Evolutionary conservation across 1,284 basidiomycete genomes (phyloP).

Genomic region (Cryptococcus sp.): DNA sequence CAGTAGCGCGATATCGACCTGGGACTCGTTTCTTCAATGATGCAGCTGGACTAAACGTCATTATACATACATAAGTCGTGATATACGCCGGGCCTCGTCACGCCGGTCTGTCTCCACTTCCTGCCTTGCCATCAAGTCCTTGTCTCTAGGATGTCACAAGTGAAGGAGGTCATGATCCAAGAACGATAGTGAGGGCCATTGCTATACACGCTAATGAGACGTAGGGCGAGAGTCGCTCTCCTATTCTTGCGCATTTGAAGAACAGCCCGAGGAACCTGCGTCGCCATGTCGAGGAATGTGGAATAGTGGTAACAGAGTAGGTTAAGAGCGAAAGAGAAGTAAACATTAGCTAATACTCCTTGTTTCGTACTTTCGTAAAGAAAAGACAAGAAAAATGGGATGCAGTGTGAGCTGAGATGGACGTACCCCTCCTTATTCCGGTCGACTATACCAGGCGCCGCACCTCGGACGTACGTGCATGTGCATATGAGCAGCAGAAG

Average conservation of each 20-base stretch:
- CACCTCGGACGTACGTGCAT: slow-evolving; percentile 90
- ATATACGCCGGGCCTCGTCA: too few relatives aligned
- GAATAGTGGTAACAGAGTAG: background rate
- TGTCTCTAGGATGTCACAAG: too few relatives aligned
- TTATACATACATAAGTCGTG: too few relatives aligned
- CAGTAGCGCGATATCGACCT: too few relatives aligned
- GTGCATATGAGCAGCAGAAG: slow-evolving; percentile 94
- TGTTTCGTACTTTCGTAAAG: too few relatives aligned
- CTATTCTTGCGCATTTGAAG: slow-evolving; percentile 90
- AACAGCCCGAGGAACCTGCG: slow-evolving; percentile 82
- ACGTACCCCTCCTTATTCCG: slow-evolving; percentile 90
- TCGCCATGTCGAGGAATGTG: background rate
- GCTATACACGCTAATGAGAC: slow-evolving; percentile 74
- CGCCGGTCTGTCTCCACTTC: too few relatives aligned
- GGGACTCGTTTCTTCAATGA: too few relatives aligned
- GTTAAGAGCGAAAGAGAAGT: background rate
- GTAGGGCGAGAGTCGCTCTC: slow-evolving; percentile 79
- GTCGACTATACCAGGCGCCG: slow-evolving; percentile 86
- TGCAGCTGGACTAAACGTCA: too few relatives aligned
- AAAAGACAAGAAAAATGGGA: too few relatives aligned
- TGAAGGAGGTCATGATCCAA: slow-evolving; percentile 48
- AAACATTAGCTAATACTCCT: background rate
- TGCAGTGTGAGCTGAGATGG: too few relatives aligned
- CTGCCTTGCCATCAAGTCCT: too few relatives aligned
- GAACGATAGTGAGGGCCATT: slow-evolving; percentile 70